Evolutionary conservation across 805 yeast species (phyloP).

Genomic region (Cyberlindnera suaveolens): DNA sequence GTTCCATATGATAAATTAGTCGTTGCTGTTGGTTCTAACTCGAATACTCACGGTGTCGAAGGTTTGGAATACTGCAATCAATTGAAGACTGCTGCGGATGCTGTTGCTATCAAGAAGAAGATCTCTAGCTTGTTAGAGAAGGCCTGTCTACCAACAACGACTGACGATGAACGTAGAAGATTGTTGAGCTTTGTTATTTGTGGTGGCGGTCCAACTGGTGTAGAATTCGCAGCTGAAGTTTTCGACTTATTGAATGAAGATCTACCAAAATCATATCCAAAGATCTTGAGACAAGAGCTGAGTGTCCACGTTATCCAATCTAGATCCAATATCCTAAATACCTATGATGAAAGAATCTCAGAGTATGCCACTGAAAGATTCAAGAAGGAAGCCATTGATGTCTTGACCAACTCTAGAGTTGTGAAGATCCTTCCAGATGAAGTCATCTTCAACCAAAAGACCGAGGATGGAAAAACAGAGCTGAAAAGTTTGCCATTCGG

Average conservation of each 20-base stretch:
- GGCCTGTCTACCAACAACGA: slow-evolving; percentile 60
- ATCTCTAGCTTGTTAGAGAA: slow-evolving; percentile 50
- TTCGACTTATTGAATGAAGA: slow-evolving; percentile 64
- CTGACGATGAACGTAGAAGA: slow-evolving; percentile 56
- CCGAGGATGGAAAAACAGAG: slow-evolving; percentile 30
- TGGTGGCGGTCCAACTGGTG: slow-evolving; percentile 77
- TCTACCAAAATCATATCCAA: slow-evolving; percentile 49
- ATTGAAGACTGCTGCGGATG: slow-evolving; percentile 63
- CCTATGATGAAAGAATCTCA: slow-evolving; percentile 59
- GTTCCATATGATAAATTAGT: slow-evolving; percentile 70
- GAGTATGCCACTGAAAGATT: slow-evolving; percentile 61
- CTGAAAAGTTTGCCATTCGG: slow-evolving; percentile 56
- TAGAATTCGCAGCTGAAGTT: slow-evolving; percentile 68
- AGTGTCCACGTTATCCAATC: slow-evolving; percentile 67
- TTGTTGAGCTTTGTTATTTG: slow-evolving; percentile 59
- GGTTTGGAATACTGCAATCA: slow-evolving; percentile 59
- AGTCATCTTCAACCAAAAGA: slow-evolving; percentile 51
- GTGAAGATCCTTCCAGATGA: slow-evolving; percentile 48
- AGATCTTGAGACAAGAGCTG: slow-evolving; percentile 52
- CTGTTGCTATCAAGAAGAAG: slow-evolving; percentile 46
- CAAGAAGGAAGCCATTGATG: slow-evolving; percentile 55
- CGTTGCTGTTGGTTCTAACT: slow-evolving; percentile 61
- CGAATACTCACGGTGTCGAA: slow-evolving; percentile 65
- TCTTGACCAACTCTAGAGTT: slow-evolving; percentile 60
- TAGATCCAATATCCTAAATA: slow-evolving; percentile 59